Conservation (phyloP, 2,329 filamentous ascomycete species). For the Monilinia fructigena region DNA sequence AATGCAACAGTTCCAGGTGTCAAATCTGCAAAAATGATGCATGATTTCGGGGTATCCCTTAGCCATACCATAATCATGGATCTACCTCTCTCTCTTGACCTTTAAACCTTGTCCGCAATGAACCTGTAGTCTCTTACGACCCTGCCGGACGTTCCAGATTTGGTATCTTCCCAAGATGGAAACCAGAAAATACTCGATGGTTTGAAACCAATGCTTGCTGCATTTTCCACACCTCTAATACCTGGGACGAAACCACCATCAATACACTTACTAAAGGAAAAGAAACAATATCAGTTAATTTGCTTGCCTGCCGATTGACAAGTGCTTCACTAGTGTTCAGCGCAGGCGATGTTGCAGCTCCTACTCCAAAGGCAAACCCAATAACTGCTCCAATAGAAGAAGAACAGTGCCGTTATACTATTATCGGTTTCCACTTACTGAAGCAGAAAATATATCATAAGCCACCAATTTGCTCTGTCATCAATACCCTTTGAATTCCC, state of each 20-base stretch:
- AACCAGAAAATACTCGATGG: slow-evolving; percentile 59
- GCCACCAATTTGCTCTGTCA: slow-evolving; percentile 62
- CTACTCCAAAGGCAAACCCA: slow-evolving; percentile 42
- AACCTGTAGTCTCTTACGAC: slow-evolving; percentile 60
- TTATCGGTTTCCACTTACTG: slow-evolving; percentile 56
- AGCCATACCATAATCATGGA: slow-evolving; percentile 67
- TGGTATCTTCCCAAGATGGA: slow-evolving; percentile 63
- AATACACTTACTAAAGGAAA: slow-evolving; percentile 29
- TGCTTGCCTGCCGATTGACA: slow-evolving; percentile 66
- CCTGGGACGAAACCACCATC: slow-evolving; percentile 56
- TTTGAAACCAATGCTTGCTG: slow-evolving; percentile 67
- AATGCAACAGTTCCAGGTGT: slow-evolving; percentile 60
- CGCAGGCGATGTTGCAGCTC: slow-evolving; percentile 60
- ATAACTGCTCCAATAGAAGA: slow-evolving; percentile 46
- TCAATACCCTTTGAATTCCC: slow-evolving; percentile 69
- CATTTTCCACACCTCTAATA: slow-evolving; percentile 71
- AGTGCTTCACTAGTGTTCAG: slow-evolving; percentile 64
- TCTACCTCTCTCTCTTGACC: slow-evolving; percentile 64
- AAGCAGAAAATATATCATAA: slow-evolving; percentile 45
- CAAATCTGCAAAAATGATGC: slow-evolving; percentile 68
- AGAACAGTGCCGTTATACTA: slow-evolving; percentile 70
- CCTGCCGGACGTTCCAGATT: slow-evolving; percentile 58
- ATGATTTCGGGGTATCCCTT: slow-evolving; percentile 68
- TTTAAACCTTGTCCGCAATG: slow-evolving; percentile 55
- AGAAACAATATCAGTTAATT: slow-evolving; percentile 52